phyloP scores from a whole-genome alignment of 306 rosid genomes.

The Rosa persica region DNA sequence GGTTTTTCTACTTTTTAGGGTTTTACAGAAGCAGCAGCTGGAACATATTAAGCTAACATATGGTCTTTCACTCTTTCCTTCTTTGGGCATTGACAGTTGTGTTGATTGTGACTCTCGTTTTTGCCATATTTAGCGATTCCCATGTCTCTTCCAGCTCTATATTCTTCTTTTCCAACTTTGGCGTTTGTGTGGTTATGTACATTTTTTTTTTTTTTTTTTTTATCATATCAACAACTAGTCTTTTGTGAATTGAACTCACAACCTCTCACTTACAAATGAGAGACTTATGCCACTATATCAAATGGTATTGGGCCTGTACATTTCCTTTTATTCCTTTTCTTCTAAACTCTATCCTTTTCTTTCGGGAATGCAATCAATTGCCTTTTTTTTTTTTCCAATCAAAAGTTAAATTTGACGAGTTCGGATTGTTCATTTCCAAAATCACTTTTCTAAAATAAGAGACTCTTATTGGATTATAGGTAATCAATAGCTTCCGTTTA shows the following conservation, averaged over 20 bases:
- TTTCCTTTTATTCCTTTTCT: too few relatives aligned
- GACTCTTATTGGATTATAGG: background rate
- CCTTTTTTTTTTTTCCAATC: background rate
- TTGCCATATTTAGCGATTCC: background rate
- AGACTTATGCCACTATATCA: too few relatives aligned
- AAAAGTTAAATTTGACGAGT: background rate
- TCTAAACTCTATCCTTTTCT: background rate
- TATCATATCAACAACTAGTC: too few relatives aligned
- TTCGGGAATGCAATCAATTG: background rate
- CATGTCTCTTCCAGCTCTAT: background rate
- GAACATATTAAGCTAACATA: background rate
- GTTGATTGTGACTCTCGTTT: background rate
- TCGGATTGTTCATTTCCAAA: background rate
- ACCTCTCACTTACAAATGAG: too few relatives aligned
- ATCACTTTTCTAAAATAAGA: background rate
- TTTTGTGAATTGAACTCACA: too few relatives aligned
- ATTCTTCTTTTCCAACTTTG: background rate
- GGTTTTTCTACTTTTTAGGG: background rate
- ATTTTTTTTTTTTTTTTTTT: too few relatives aligned
- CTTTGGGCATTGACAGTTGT: background rate
- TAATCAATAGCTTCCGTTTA: background rate
- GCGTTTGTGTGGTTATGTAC: too few relatives aligned
- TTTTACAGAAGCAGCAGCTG: slow-evolving; percentile 5
- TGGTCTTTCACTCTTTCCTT: background rate
- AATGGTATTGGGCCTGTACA: too few relatives aligned